Percentiles rank a stretch among this genome's conserved stretches.
Conservation (phyloP, 2,329 filamentous ascomycete species). For the Xylariaceae sp. region DNA sequence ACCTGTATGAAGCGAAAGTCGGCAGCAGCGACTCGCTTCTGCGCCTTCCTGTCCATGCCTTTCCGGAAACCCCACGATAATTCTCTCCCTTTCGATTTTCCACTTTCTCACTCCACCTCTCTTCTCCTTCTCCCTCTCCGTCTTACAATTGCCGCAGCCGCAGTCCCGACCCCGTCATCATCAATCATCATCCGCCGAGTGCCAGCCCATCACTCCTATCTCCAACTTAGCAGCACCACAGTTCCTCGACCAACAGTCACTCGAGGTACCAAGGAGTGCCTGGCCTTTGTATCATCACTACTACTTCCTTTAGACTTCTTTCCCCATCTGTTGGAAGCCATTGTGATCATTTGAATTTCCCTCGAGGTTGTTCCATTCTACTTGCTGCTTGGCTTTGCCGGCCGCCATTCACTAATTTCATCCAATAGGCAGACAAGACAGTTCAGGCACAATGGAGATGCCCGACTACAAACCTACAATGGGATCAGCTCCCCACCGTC, state of each 20-base stretch:
- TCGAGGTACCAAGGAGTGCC: neutral
- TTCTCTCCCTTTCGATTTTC: neutral
- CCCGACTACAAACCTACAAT: neutral
- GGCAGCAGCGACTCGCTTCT: too few species aligned
- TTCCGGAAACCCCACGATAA: neutral
- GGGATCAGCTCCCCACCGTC: neutral
- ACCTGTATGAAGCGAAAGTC: neutral
- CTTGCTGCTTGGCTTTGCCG: neutral
- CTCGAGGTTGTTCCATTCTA: neutral
- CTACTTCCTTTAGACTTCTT: neutral
- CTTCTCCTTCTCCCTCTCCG: neutral
- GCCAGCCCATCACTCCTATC: neutral
- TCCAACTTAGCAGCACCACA: neutral
- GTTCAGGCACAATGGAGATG: constrained; percentile 10
- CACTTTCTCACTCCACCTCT: neutral
- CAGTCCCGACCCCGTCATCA: neutral
- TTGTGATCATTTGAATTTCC: neutral
- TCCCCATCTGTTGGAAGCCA: neutral
- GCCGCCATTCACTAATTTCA: neutral
- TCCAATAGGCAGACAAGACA: neutral
- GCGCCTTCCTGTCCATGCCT: neutral
- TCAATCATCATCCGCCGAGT: neutral
- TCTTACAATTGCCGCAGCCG: neutral
- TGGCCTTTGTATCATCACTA: neutral
- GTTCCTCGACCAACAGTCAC: neutral